Evolutionary conservation across 805 yeast species (phyloP).

Genomic region (Saturnispora ahearnii): DNA sequence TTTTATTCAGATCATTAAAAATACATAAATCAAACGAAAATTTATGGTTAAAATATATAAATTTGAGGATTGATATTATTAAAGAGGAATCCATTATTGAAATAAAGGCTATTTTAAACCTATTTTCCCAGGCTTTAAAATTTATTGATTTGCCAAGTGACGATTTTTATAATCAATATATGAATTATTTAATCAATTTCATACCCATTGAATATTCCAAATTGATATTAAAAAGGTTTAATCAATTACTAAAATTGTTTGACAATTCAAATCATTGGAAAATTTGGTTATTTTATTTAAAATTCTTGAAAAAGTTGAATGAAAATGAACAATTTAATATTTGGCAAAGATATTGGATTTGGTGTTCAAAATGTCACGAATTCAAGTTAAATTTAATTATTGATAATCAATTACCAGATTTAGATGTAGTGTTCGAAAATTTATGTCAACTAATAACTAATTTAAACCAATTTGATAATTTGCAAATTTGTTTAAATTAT

Average conservation of each 20-base stretch:
- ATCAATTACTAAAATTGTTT: background rate
- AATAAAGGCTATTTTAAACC: background rate
- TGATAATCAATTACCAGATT: background rate
- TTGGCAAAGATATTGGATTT: conserved; percentile 2
- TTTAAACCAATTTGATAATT: background rate
- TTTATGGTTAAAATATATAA: conserved; percentile 1
- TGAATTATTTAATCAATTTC: background rate
- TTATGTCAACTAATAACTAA: background rate
- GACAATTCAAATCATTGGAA: background rate
- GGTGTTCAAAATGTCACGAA: background rate
- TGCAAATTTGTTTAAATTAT: conserved; percentile 14
- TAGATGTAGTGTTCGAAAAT: conserved; percentile 1
- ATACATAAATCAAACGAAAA: background rate
- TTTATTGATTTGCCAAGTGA: background rate
- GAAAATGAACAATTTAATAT: background rate
- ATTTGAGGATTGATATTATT: background rate
- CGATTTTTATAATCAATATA: conserved; percentile 2
- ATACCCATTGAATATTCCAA: background rate
- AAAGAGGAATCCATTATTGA: background rate
- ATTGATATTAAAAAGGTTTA: background rate
- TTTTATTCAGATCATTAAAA: background rate
- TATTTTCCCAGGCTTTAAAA: background rate
- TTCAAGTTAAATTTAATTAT: background rate
- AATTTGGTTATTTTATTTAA: conserved; percentile 6
- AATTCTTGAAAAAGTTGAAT: background rate